phyloP scores from a whole-genome alignment of 1,284 basidiomycete genomes.

The Ganoderma leucocontextum region DNA sequence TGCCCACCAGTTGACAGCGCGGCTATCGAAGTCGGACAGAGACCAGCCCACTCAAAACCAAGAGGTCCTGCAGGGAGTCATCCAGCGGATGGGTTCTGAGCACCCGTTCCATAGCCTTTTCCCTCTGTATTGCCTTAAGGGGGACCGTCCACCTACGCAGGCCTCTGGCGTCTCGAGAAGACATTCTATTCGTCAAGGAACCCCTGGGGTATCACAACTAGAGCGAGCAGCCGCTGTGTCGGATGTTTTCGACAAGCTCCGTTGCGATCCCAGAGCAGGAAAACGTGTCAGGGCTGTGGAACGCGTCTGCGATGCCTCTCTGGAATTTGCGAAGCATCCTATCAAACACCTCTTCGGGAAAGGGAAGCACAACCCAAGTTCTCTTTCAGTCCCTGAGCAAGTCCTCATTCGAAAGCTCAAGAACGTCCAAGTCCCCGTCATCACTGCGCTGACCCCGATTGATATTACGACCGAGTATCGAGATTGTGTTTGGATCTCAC shows the following conservation, averaged over 20 bases:
- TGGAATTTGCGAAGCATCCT: slow-evolving; percentile 82
- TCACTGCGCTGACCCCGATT: slow-evolving; percentile 77
- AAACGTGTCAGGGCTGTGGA: slow-evolving; percentile 68
- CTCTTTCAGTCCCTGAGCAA: slow-evolving; percentile 50
- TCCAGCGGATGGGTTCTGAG: slow-evolving; percentile 83
- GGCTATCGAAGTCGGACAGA: slow-evolving; percentile 61
- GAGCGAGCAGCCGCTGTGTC: slow-evolving; percentile 75
- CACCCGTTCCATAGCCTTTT: slow-evolving; percentile 96
- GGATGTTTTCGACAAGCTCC: slow-evolving; percentile 72
- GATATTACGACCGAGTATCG: slow-evolving; percentile 78
- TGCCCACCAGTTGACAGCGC: slow-evolving; percentile 91
- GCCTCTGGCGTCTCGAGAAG: slow-evolving; percentile 41
- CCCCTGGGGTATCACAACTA: slow-evolving; percentile 49
- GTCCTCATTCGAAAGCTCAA: slow-evolving; percentile 57
- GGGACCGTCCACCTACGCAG: slow-evolving; percentile 25
- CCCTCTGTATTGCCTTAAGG: slow-evolving; percentile 80
- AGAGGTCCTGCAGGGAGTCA: slow-evolving; percentile 66
- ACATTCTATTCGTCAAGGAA: slow-evolving; percentile 51
- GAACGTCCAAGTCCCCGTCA: slow-evolving; percentile 79
- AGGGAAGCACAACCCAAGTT: slow-evolving; percentile 34
- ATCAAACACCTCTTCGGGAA: slow-evolving; percentile 48
- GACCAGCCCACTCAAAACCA: slow-evolving; percentile 59
- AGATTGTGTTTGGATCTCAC: slow-evolving; percentile 69
- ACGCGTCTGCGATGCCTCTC: slow-evolving; percentile 73
- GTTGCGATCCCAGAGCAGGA: slow-evolving; percentile 48